Conservation (phyloP, 257 asterid species). For the Gardenia jasminoides region DNA sequence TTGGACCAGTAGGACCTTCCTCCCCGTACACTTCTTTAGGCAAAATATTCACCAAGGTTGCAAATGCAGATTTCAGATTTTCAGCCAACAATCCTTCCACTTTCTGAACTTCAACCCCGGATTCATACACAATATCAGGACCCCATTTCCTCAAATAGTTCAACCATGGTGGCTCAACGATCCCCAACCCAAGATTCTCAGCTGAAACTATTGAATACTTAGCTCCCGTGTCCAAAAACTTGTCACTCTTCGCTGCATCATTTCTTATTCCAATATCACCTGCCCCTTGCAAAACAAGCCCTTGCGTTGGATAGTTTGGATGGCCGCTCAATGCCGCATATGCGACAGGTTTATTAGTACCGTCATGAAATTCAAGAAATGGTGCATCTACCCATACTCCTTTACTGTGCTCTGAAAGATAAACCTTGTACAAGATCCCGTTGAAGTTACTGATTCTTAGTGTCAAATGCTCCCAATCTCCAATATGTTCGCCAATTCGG, state of each 20-base stretch:
- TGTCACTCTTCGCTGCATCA: constrained; percentile 54
- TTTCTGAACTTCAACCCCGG: constrained; percentile 40
- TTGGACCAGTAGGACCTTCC: constrained; percentile 82
- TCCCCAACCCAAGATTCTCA: constrained; percentile 31
- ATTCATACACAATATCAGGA: constrained; percentile 45
- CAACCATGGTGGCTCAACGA: constrained; percentile 76
- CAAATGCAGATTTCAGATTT: constrained; percentile 31
- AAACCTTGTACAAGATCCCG: constrained; percentile 56
- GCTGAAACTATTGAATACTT: constrained; percentile 52
- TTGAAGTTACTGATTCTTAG: constrained; percentile 78
- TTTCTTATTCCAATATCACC: constrained; percentile 59
- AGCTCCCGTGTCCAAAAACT: constrained; percentile 53
- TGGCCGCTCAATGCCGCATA: constrained; percentile 76
- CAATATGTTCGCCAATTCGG: constrained; percentile 76
- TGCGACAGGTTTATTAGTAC: constrained; percentile 50
- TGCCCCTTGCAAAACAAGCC: constrained; percentile 52
- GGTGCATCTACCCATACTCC: constrained; percentile 70
- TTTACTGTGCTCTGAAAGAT: constrained; percentile 56
- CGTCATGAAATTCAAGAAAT: constrained; percentile 41
- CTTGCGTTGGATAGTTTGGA: constrained; percentile 43
- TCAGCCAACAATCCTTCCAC: constrained; percentile 29
- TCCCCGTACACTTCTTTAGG: constrained; percentile 68
- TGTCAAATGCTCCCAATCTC: constrained; percentile 95
- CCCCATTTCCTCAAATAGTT: constrained; percentile 71
- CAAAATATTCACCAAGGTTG: constrained; percentile 37